A percentile compares a stretch with the other conserved stretches of the same genome.
Conservation (phyloP, 139 green algal genomes). For the Chlamydomonas sphaeroides region DNA sequence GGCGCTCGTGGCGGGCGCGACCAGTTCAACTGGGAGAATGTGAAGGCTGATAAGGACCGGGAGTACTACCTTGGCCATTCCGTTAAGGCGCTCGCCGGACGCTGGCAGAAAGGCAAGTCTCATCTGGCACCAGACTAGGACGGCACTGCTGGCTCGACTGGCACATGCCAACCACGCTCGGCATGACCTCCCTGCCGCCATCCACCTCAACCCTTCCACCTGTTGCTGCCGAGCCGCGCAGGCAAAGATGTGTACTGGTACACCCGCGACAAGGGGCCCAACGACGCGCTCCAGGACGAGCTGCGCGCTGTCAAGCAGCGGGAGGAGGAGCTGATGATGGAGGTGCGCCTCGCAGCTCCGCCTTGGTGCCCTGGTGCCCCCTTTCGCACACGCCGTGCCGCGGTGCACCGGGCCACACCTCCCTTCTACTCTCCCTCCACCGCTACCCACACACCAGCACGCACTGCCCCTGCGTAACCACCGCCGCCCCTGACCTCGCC, state of each 20-base stretch:
- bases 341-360: no score
- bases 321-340: conserved; percentile 82
- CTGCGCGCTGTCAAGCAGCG: conserved; percentile 72
- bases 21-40: conserved; percentile 78
- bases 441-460: no score
- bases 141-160: no score
- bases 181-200: neutral
- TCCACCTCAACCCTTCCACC: neutral
- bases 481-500: no score
- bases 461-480: no score
- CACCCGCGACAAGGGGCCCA: conserved; percentile 57
- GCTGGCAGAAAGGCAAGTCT: conserved; percentile 73
- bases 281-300: conserved; percentile 54
- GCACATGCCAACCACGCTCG: neutral
- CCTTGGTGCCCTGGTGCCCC: no score
- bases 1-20: conserved; percentile 29
- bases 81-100: conserved; percentile 77
- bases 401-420: no score
- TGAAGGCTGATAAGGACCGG: conserved; percentile 73
- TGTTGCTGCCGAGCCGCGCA: neutral
- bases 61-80: conserved; percentile 84
- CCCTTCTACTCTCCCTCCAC: no score
- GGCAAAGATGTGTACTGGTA: conserved; percentile 85
- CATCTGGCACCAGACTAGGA: no score
- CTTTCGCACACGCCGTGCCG: no score